Evolutionary conservation across 306 rosid genomes (phyloP).

Genomic region (Casuarina glauca): DNA sequence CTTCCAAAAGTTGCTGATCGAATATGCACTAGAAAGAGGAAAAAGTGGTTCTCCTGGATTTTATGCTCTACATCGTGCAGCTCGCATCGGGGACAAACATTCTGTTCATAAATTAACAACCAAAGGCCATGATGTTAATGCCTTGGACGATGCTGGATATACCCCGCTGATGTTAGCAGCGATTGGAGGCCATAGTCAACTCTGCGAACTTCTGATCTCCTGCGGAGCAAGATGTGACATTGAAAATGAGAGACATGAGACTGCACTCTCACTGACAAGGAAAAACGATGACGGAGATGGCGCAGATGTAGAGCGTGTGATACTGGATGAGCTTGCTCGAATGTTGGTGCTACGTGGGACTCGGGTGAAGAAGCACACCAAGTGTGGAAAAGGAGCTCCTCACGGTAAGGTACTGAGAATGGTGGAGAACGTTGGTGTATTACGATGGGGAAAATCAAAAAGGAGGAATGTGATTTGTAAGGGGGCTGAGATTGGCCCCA

Average conservation of each 20-base stretch:
- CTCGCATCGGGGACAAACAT: constrained; percentile 74
- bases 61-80: constrained; percentile 85
- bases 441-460: constrained; percentile 79
- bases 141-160: constrained; percentile 67
- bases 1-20: constrained; percentile 84
- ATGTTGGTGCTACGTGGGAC: constrained; percentile 53
- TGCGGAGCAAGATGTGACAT: constrained; percentile 54
- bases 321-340: constrained; percentile 75
- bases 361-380: constrained; percentile 72
- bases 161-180: constrained; percentile 96
- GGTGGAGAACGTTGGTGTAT: constrained; percentile 52
- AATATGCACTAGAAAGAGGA: constrained; percentile 81
- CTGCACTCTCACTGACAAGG: constrained; percentile 66
- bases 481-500: constrained; percentile 67
- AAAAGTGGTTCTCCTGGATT: constrained; percentile 61
- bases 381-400: constrained; percentile 72
- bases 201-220: constrained; percentile 66
- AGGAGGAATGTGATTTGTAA: constrained; percentile 67
- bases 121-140: constrained; percentile 78
- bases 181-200: constrained; percentile 67
- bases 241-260: constrained; percentile 65
- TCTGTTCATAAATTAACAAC: constrained; percentile 63
- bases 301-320: constrained; percentile 53
- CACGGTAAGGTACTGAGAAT: constrained; percentile 66
- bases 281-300: constrained; percentile 36